Evolutionary conservation across 176 grass and related monocot genomes (phyloP), one percentile per base, ranked within the genome.

Genomic region (Avena sativa): DNA sequence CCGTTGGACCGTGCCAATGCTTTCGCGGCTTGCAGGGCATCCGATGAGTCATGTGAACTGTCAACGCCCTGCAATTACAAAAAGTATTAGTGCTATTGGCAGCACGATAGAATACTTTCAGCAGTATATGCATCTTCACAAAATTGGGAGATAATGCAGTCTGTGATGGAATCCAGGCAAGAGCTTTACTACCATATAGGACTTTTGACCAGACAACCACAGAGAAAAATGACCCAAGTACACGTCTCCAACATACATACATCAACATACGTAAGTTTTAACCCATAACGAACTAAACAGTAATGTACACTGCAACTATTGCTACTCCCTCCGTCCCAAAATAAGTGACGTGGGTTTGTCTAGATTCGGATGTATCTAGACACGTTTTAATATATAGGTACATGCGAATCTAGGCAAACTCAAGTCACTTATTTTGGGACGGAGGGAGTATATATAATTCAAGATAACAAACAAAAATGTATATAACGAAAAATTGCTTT

Each of bases 11-110:
- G 68, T 30, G 96, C 89, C 55, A 95, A 58, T 4, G 81, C 91
- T 82, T 95, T 98, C 8, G 93, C 82, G 0, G 90, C 86, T 52
- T 89, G 81, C 14, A 98, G 23, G 12, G 96, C 93, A 4, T 95
- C 93, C 15, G 74, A 16, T 4, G 96, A 95, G 14, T 91, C 87
- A 59, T 95, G 93, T 43, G 82, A 83, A 80, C 93, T 98, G 64
- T 98, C 92, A 0, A 62, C 91, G 0, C 95, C 95, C 95, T 98
- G 89, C 21, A 84, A 81, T 40, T 40, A 50, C 8, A 8, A 55
- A 14, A 56, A 19, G 28, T 83, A 70, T 46, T 71, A 58, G 59
- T 79, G 25, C 30, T n/a, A 69, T 12, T 20, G 25, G 25, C 8
- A 49, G 8, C 21, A 59, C 59, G 13, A 48, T 46, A 9, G 14